Evolutionary conservation across 176 grass and related monocot genomes (phyloP).

Genomic region (Leersia perrieri): DNA sequence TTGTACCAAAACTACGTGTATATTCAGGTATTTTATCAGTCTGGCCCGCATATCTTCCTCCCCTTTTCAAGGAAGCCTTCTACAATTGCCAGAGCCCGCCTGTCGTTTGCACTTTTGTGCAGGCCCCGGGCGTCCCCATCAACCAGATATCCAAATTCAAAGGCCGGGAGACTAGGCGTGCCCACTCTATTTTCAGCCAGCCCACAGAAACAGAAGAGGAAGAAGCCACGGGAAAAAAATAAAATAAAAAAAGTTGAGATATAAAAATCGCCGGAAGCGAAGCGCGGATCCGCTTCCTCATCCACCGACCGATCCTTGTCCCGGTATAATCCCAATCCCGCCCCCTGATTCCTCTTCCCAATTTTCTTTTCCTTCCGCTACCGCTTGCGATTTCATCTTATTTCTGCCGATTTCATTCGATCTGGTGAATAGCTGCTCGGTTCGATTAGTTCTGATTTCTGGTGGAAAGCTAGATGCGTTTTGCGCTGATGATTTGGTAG

Average conservation of each 20-base stretch:
- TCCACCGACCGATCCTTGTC: not conserved
- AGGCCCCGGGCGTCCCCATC: too few relatives aligned
- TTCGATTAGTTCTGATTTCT: not conserved
- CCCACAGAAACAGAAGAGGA: slow-evolving; percentile 6
- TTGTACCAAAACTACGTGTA: too few relatives aligned
- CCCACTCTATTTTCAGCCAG: not conserved
- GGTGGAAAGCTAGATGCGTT: not conserved
- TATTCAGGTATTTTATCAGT: too few relatives aligned
- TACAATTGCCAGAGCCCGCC: too few relatives aligned
- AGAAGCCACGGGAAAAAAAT: not conserved
- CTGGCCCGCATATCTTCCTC: too few relatives aligned
- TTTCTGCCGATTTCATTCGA: not conserved
- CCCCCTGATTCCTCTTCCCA: not conserved
- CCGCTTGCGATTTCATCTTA: not conserved
- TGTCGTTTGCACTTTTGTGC: not conserved
- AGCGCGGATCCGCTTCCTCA: slow-evolving; percentile 16
- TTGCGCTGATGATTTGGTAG: not conserved
- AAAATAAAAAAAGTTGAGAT: not conserved
- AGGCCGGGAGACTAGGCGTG: too few relatives aligned
- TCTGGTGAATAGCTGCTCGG: not conserved
- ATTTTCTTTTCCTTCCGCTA: not conserved
- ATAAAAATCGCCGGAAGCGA: not conserved
- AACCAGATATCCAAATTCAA: too few relatives aligned
- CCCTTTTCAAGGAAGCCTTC: too few relatives aligned
- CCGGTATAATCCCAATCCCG: not conserved